A percentile compares a stretch with the other conserved stretches of the same genome.
phyloP scores from a whole-genome alignment of 176 grass and related monocot species.

The Tillandsia fasciculata region DNA sequence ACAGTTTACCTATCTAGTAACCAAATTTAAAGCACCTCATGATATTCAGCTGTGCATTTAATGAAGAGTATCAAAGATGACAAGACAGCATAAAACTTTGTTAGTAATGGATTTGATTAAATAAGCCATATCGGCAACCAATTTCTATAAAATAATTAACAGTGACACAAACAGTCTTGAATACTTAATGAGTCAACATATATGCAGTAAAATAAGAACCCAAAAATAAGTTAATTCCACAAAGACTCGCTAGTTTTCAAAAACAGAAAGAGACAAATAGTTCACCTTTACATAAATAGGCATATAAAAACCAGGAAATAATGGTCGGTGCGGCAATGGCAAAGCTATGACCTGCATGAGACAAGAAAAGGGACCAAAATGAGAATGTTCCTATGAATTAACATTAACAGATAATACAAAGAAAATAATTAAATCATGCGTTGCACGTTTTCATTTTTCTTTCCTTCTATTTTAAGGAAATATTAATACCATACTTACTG shows the following conservation, averaged over 20 bases:
- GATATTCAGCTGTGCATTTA: too few species aligned
- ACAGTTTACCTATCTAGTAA: too few species aligned
- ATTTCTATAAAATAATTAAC: too few species aligned
- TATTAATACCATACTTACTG: too few species aligned
- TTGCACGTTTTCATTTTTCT: background rate
- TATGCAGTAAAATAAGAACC: background rate
- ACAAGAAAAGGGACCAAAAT: slow-evolving; percentile 19
- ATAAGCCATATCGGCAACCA: too few species aligned
- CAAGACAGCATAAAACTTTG: too few species aligned
- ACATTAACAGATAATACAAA: slow-evolving; percentile 2
- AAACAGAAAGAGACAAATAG: background rate
- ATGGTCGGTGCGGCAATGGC: slow-evolving; percentile 86
- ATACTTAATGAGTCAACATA: too few species aligned
- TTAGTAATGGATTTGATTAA: too few species aligned
- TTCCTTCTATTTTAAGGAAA: too few species aligned
- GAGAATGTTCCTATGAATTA: slow-evolving; percentile 15
- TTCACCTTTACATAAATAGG: slow-evolving; percentile 87
- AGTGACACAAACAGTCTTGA: background rate
- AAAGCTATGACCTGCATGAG: slow-evolving; percentile 73
- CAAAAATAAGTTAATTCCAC: background rate
- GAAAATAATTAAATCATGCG: background rate
- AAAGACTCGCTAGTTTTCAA: background rate
- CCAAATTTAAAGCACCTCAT: too few species aligned
- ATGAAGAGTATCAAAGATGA: too few species aligned
- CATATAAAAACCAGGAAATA: slow-evolving; percentile 99